Conservation (phyloP, 176 grass and related monocot genomes). For the Pontederia crassipes region DNA sequence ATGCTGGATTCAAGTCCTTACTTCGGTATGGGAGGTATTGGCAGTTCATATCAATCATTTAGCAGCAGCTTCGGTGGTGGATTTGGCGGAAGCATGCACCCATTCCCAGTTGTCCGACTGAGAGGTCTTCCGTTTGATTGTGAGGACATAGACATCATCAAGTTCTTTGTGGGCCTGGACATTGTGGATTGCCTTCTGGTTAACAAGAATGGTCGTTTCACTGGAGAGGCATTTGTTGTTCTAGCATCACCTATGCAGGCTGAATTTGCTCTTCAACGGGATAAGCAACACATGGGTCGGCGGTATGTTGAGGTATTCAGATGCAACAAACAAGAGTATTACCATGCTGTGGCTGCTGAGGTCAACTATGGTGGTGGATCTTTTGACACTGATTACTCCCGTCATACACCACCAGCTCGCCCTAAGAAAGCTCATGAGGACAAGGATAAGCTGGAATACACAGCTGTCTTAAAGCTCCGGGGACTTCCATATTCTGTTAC, state of each 20-base stretch:
- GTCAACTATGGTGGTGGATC: slow-evolving; percentile 12
- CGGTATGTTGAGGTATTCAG: slow-evolving; percentile 39
- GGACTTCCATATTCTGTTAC: slow-evolving; percentile 34
- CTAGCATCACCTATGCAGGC: slow-evolving; percentile 30
- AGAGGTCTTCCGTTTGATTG: slow-evolving; percentile 42
- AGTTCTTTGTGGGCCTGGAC: slow-evolving; percentile 34
- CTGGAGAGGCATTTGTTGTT: slow-evolving; percentile 30
- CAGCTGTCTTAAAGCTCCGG: slow-evolving; percentile 23
- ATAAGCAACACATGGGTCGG: slow-evolving; percentile 32
- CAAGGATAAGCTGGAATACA: slow-evolving; percentile 21
- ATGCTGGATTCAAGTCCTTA: slow-evolving; percentile 9
- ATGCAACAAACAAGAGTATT: slow-evolving; percentile 40
- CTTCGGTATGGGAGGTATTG: neutral
- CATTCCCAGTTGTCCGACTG: slow-evolving; percentile 33
- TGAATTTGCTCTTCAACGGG: slow-evolving; percentile 26
- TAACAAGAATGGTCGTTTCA: slow-evolving; percentile 36
- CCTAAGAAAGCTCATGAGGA: slow-evolving; percentile 6
- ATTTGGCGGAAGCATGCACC: slow-evolving; percentile 7
- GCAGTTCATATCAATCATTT: slow-evolving; percentile 10
- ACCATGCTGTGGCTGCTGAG: slow-evolving; percentile 28
- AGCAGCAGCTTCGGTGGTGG: slow-evolving; percentile 1
- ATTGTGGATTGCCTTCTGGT: slow-evolving; percentile 35
- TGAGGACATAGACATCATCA: slow-evolving; percentile 28
- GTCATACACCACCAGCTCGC: slow-evolving; percentile 4
- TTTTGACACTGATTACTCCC: slow-evolving; percentile 17